A percentile compares a stretch with the other conserved stretches of the same genome.
Conservation (phyloP, 208 protist species). For the Acanthamoeba triangularis region DNA sequence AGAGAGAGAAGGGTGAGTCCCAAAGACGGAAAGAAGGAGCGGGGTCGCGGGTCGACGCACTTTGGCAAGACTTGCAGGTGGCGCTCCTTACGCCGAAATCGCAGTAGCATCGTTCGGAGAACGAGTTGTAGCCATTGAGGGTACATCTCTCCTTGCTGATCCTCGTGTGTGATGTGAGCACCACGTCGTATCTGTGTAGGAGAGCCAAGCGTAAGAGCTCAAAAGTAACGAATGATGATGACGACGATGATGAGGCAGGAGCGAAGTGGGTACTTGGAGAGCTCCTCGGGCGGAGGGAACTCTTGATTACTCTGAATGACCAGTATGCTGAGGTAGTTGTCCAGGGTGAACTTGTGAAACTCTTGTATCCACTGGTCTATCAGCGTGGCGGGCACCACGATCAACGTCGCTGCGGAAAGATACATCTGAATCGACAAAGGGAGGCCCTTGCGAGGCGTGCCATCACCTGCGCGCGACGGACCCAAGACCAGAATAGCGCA, state of each 20-base stretch:
- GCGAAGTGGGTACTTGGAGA: constrained; percentile 14
- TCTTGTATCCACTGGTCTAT: constrained; percentile 75
- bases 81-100: constrained; percentile 29
- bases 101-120: constrained; percentile 47
- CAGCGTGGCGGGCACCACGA: constrained; percentile 58
- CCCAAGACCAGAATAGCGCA: not conserved
- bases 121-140: not conserved
- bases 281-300: constrained; percentile 55
- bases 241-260: not conserved
- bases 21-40: not conserved
- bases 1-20: not conserved
- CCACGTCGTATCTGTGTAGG: constrained; percentile 75
- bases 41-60: not conserved
- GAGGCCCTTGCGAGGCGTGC: not conserved
- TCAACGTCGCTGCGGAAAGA: constrained; percentile 57
- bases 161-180: constrained; percentile 74
- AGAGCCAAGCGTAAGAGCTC: not conserved
- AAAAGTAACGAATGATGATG: not conserved
- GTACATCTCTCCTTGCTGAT: constrained; percentile 74
- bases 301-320: constrained; percentile 57
- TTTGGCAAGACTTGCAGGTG: constrained; percentile 62
- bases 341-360: constrained; percentile 70
- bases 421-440: not conserved
- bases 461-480: not conserved
- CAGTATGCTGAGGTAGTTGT: constrained; percentile 56